phyloP scores from a whole-genome alignment of 2,329 filamentous ascomycete species.

The Lasiodiplodia sp. region DNA sequence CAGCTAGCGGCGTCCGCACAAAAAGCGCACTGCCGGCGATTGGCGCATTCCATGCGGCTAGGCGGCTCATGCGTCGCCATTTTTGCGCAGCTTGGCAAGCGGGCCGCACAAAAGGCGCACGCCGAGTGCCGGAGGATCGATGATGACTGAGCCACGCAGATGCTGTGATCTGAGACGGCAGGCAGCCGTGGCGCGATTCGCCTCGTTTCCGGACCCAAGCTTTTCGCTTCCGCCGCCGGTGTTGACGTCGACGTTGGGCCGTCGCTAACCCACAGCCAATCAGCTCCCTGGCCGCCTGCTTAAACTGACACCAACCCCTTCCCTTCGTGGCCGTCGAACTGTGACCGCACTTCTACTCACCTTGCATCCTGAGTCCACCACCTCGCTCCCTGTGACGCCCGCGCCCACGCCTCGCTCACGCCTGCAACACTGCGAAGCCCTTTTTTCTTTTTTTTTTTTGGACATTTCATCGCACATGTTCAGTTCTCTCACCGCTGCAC shows the following conservation, averaged over 20 bases:
- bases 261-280: not conserved
- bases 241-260: not conserved
- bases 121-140: not conserved
- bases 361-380: not conserved
- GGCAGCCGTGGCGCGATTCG: not conserved
- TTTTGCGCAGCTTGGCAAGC: constrained; percentile 6
- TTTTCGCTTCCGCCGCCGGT: constrained; percentile 14
- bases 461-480: not conserved
- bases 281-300: constrained; percentile 1
- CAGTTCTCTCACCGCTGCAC: not conserved
- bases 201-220: constrained; percentile 20
- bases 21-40: constrained; percentile 10
- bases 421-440: not conserved
- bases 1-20: constrained; percentile 24
- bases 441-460: not conserved
- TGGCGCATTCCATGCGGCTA: constrained; percentile 20
- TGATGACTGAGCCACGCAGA: not conserved
- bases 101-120: constrained; percentile 35
- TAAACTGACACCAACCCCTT: constrained; percentile 15
- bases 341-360: not conserved
- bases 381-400: not conserved
- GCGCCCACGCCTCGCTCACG: not conserved
- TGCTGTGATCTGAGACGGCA: not conserved
- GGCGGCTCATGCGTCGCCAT: constrained; percentile 23
- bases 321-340: not conserved